Conservation (phyloP, 768 basidiomycete species). For the Agaricus sinodeliciosus region DNA sequence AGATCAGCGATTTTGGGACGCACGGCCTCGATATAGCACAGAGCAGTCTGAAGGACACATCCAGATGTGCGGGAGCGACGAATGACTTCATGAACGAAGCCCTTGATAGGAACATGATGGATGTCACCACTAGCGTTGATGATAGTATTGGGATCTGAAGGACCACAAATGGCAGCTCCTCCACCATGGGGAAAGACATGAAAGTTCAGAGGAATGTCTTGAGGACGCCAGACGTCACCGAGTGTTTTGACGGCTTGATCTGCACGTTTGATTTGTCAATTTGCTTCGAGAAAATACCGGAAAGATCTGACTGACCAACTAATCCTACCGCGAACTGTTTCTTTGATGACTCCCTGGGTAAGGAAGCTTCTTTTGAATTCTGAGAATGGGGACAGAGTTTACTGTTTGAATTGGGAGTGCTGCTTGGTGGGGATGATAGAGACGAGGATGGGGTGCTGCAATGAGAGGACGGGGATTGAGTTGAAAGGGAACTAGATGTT, state of each 20-base stretch:
- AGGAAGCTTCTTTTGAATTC: conserved; percentile 9
- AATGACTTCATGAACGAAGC: conserved; percentile 85
- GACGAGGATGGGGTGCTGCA: conserved; percentile 55
- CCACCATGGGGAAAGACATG: conserved; percentile 14
- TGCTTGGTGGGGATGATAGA: conserved; percentile 38
- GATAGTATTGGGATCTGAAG: conserved; percentile 27
- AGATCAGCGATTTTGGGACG: conserved; percentile 64
- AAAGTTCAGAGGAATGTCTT: conserved; percentile 60
- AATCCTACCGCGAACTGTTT: conserved; percentile 64
- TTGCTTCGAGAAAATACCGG: neutral
- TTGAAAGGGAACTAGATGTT: conserved; percentile 26
- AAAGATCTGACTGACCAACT: conserved; percentile 49
- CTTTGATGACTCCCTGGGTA: conserved; percentile 27
- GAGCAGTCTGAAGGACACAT: conserved; percentile 77
- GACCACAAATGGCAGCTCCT: conserved; percentile 1
- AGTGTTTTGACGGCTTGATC: conserved; percentile 77
- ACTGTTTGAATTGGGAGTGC: conserved; percentile 25
- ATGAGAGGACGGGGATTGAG: conserved; percentile 38
- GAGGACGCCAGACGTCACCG: conserved; percentile 74
- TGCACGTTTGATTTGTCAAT: conserved; percentile 20
- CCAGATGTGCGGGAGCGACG: conserved; percentile 82
- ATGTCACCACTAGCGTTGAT: neutral
- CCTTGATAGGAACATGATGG: conserved; percentile 56
- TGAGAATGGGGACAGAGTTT: conserved; percentile 18
- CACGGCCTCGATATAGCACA: conserved; percentile 85